Conservation (phyloP, 2,329 filamentous ascomycete species). For the Stemphylium beticola region DNA sequence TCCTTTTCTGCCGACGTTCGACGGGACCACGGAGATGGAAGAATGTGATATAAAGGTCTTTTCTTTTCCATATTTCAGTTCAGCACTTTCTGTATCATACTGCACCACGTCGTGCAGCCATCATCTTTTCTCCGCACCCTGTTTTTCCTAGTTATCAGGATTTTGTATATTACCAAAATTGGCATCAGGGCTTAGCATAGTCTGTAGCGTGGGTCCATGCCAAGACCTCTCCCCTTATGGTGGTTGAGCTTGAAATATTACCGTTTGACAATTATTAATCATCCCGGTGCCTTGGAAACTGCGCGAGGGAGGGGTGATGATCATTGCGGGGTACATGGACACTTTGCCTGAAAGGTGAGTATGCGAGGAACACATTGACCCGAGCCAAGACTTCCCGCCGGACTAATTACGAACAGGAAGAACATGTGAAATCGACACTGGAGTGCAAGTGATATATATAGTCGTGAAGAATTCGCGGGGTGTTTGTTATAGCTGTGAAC, state of each 20-base stretch:
- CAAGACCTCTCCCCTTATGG: neutral
- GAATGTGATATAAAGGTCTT: too few relatives aligned
- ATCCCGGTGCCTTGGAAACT: neutral
- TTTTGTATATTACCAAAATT: slow-evolving; percentile 16
- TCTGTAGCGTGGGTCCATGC: neutral
- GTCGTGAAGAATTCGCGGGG: too few relatives aligned
- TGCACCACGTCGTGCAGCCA: neutral
- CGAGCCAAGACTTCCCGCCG: too few relatives aligned
- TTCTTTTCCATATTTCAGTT: neutral
- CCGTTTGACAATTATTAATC: neutral
- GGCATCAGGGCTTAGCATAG: neutral
- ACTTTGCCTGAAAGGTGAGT: neutral
- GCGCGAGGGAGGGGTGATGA: neutral
- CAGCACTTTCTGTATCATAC: neutral
- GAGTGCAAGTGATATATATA: too few relatives aligned
- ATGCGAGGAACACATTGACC: neutral
- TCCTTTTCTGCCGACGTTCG: neutral
- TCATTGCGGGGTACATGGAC: neutral
- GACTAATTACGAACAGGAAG: too few relatives aligned
- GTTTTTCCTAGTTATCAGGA: neutral
- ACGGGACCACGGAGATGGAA: too few relatives aligned
- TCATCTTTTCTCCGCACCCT: neutral
- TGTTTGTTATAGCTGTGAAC: too few relatives aligned
- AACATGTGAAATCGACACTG: too few relatives aligned
- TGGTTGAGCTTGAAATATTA: neutral